A percentile compares a stretch with the other conserved stretches of the same genome.
phyloP scores from a whole-genome alignment of 768 basidiomycete genomes.

The Pluteus cervinus region DNA sequence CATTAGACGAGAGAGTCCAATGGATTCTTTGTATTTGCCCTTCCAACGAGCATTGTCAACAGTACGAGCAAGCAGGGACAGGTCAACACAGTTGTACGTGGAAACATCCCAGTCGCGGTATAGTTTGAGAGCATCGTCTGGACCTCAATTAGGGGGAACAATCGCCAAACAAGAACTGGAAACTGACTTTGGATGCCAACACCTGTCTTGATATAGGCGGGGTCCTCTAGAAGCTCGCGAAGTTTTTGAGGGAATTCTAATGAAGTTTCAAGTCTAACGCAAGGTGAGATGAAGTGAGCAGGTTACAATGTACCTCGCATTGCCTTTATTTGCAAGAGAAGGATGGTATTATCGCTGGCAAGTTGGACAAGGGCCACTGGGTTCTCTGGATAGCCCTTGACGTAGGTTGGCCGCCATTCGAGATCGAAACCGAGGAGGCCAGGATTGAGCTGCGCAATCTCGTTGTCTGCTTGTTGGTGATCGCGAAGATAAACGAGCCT shows the following conservation, averaged over 20 bases:
- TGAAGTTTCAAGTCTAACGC: constrained; percentile 8
- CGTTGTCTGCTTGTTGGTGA: constrained; percentile 23
- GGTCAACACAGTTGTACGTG: constrained; percentile 56
- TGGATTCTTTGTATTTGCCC: constrained; percentile 52
- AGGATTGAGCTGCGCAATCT: constrained; percentile 18
- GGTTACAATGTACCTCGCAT: constrained; percentile 39
- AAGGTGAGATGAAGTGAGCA: constrained; percentile 6
- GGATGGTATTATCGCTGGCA: constrained; percentile 45
- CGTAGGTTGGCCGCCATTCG: constrained; percentile 69
- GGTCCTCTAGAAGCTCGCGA: constrained; percentile 42
- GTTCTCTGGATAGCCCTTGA: constrained; percentile 51
- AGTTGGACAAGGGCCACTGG: constrained; percentile 73
- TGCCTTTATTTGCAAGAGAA: constrained; percentile 59
- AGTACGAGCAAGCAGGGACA: constrained; percentile 61
- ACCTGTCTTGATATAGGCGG: constrained; percentile 58
- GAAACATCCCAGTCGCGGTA: constrained; percentile 40
- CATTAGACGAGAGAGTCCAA: constrained; percentile 64
- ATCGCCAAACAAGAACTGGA: constrained; percentile 8
- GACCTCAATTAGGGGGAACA: constrained; percentile 8
- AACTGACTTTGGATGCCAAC: constrained; percentile 65
- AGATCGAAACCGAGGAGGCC: constrained; percentile 63
- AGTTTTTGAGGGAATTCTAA: constrained; percentile 52
- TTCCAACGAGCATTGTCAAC: constrained; percentile 72
- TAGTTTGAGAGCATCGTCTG: constrained; percentile 68
- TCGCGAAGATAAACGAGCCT: constrained; percentile 29